phyloP scores from a whole-genome alignment of 2,329 filamentous ascomycete species.

The Ascochyta lentis region DNA sequence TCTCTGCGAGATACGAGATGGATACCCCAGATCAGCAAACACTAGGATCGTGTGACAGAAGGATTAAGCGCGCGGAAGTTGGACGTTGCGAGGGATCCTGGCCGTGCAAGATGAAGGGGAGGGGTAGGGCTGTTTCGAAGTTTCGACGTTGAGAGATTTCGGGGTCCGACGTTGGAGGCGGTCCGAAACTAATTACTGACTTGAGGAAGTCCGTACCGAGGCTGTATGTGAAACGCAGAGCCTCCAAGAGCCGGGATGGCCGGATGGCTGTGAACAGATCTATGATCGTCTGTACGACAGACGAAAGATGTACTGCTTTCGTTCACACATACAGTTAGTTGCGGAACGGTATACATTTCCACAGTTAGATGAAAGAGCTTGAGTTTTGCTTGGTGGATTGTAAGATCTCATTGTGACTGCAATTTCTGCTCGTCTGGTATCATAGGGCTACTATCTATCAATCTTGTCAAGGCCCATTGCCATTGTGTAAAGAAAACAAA shows the following conservation, averaged over 20 bases:
- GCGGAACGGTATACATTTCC: neutral
- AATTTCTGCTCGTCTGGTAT: slow-evolving; percentile 11
- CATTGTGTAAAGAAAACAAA: neutral
- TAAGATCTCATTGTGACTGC: slow-evolving; percentile 4
- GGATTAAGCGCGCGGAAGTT: slow-evolving; percentile 14
- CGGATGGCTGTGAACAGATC: neutral
- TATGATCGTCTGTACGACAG: neutral
- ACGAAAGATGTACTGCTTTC: neutral
- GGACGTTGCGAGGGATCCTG: neutral
- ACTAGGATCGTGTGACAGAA: slow-evolving; percentile 5
- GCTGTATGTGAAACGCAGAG: slow-evolving; percentile 5
- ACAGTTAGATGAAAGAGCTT: neutral
- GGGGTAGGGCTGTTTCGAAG: neutral
- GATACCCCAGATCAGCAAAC: slow-evolving; percentile 11
- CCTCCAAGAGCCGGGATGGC: neutral
- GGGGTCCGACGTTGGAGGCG: slow-evolving; percentile 6
- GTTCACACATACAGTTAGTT: neutral
- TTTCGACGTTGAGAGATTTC: slow-evolving; percentile 2
- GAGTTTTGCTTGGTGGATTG: neutral
- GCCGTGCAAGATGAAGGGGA: neutral
- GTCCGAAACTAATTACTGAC: slow-evolving; percentile 3
- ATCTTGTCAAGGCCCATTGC: slow-evolving; percentile 2
- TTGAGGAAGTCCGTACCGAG: slow-evolving; percentile 4
- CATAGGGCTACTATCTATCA: slow-evolving; percentile 2
- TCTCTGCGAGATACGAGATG: neutral